Conservation (phyloP, 352 stramenopile genomes). For the Phytophthora litchii region DNA sequence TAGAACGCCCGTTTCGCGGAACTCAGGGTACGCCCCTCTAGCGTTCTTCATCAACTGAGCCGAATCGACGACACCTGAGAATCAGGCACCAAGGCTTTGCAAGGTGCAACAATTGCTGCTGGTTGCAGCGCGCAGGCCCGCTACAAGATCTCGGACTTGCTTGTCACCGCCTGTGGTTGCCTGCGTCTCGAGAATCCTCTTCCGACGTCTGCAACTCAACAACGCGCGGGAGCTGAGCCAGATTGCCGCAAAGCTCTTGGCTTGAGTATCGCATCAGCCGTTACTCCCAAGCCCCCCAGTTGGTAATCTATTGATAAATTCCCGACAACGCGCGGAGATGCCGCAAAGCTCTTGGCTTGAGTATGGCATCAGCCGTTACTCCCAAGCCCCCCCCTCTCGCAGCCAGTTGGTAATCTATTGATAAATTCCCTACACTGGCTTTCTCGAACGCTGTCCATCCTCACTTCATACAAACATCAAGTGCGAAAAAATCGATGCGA, state of each 20-base stretch:
- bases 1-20: constrained; percentile 9
- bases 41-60: constrained; percentile 22
- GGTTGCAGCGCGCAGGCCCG: not conserved
- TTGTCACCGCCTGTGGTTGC: constrained; percentile 24
- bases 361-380: constrained; percentile 3
- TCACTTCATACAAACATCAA: constrained; percentile 7
- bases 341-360: constrained; percentile 11
- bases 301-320: too few relatives aligned
- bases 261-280: constrained; percentile 6
- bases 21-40: constrained; percentile 21
- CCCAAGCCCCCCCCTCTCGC: not conserved
- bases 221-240: constrained; percentile 16
- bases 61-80: constrained; percentile 19
- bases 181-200: constrained; percentile 32
- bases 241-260: constrained; percentile 13
- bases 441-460: constrained; percentile 14
- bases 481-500: not conserved
- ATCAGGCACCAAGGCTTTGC: too few relatives aligned
- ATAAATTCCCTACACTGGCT: constrained; percentile 23
- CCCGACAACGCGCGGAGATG: constrained; percentile 18
- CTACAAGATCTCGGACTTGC: constrained; percentile 13
- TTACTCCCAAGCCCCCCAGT: too few relatives aligned
- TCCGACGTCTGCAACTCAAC: constrained; percentile 38
- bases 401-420: too few relatives aligned
- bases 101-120: not conserved